Percentiles rank a stretch among this genome's conserved stretches.
Evolutionary conservation across 805 yeast species (phyloP).

Genomic region (Wickerhamomyces queroliae): DNA sequence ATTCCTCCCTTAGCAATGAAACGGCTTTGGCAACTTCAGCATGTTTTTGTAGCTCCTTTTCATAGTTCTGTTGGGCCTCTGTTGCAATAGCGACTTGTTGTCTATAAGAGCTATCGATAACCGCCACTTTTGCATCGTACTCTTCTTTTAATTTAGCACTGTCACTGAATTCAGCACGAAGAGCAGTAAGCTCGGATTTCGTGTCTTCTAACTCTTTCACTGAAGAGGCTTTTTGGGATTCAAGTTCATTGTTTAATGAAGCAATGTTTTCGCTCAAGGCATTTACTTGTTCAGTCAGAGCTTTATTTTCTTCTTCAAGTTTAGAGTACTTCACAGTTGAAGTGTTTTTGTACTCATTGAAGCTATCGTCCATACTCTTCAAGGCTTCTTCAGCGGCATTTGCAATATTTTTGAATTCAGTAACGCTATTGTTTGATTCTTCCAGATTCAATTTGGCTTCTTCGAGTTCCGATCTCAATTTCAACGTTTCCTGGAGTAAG

Average conservation of each 20-base stretch:
- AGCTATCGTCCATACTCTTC: slow-evolving; percentile 44
- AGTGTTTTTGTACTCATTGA: slow-evolving; percentile 36
- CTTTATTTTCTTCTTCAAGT: slow-evolving; percentile 17
- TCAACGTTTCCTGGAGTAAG: slow-evolving; percentile 25
- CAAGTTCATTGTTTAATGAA: slow-evolving; percentile 26
- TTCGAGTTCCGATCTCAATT: slow-evolving; percentile 33
- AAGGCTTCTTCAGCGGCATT: slow-evolving; percentile 63
- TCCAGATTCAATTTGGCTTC: slow-evolving; percentile 49
- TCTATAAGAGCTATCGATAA: slow-evolving; percentile 31
- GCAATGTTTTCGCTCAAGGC: slow-evolving; percentile 26
- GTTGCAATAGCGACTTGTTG: slow-evolving; percentile 41
- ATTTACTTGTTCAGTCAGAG: slow-evolving; percentile 14
- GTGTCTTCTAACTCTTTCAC: slow-evolving; percentile 13
- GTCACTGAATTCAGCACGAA: slow-evolving; percentile 16
- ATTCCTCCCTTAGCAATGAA: slow-evolving; percentile 33
- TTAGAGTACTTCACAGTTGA: slow-evolving; percentile 12
- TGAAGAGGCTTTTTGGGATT: slow-evolving; percentile 20
- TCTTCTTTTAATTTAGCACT: slow-evolving; percentile 23
- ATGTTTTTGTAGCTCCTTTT: slow-evolving; percentile 47
- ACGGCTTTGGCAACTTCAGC: slow-evolving; percentile 42
- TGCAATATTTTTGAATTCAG: slow-evolving; percentile 60
- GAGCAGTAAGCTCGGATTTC: slow-evolving; percentile 11
- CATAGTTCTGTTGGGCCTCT: slow-evolving; percentile 49
- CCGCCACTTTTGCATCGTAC: slow-evolving; percentile 24
- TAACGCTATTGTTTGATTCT: slow-evolving; percentile 49